Percentiles rank a stretch among this genome's conserved stretches.
Conservation (phyloP, 805 yeast genomes). For the Yamadazyma tumulicola region DNA sequence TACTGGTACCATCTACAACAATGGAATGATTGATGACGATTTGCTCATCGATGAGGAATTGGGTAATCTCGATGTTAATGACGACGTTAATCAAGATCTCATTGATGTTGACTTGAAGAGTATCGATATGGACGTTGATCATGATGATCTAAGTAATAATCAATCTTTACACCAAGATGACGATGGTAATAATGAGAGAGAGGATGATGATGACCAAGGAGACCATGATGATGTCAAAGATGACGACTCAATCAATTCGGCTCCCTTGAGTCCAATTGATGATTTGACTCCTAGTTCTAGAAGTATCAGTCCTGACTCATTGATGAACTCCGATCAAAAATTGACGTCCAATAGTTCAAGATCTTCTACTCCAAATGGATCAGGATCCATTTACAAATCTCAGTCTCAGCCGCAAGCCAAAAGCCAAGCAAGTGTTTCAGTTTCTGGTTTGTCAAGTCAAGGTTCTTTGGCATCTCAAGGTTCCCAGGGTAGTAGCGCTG, state of each 20-base stretch:
- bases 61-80: background rate
- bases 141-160: slow-evolving; percentile 13
- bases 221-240: slow-evolving; percentile 11
- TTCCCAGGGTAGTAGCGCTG: background rate
- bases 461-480: slow-evolving; percentile 1
- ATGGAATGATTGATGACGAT: background rate
- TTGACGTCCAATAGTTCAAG: slow-evolving; percentile 26
- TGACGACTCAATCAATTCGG: slow-evolving; percentile 5
- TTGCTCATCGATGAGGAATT: background rate
- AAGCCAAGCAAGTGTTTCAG: slow-evolving; percentile 5
- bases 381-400: slow-evolving; percentile 2
- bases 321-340: slow-evolving; percentile 27
- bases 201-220: slow-evolving; percentile 19
- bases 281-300: slow-evolving; percentile 39
- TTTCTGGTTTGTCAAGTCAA: background rate
- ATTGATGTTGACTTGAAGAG: slow-evolving; percentile 6
- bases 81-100: slow-evolving; percentile 5
- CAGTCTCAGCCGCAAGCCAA: background rate
- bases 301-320: slow-evolving; percentile 42
- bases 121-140: slow-evolving; percentile 3
- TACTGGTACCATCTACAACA: slow-evolving; percentile 3
- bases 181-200: slow-evolving; percentile 2
- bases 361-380: slow-evolving; percentile 28
- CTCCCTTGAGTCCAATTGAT: slow-evolving; percentile 24
- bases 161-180: slow-evolving; percentile 14